Evolutionary conservation across 2,329 filamentous ascomycete species (phyloP), one percentile per base, ranked within the genome.

Genomic region (Hymenoscyphus fructigenus): DNA sequence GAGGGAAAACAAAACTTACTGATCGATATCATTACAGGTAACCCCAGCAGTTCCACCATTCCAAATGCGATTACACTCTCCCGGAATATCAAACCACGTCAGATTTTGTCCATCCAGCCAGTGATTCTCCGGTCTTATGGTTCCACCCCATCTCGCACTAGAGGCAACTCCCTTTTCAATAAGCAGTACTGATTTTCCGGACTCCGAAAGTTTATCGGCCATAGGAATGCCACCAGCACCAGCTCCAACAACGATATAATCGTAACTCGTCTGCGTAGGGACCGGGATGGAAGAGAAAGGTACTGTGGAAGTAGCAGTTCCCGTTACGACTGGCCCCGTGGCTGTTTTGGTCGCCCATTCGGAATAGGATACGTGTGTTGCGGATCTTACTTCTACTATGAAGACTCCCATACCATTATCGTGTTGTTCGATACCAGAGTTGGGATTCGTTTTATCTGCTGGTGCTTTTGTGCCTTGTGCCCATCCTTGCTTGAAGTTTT

Each of bases 61-160:
- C 74, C 74, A 75, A 38, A 91, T 89, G 76, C 90, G 80, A 74
- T 91, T 91, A 75, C 87, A 90, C 65, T 91, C 83, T 60, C 88
- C 87, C 0, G 89, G 89, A 3, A 91, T 85, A 71, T 91, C 89
- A 71, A 91, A 91, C 58, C 88, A 86, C 7, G 88, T 91, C 47
- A 91, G 76, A 59, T 86, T 85, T n/a, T 84, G 85, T 50, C 82
- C 83, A 47, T 83, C 76, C 15, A 75, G 65, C 89, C 89, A 91
- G 1, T 88, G 80, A 41, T 78, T 84, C 59, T 72, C 69, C 9
- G 70, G 72, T 61, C 72, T 66, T 23, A 71, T 57, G 23, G 70
- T 76, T 60, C 88, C 87, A 34, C 86, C 84, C 79, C 87, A 90
- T 66, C 85, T 80, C n/a, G 84, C 87, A 1, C 88, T 85, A 12